These are phyloP conservation scores for Aphanomyces stellatus DNA, from an alignment of 352 stramenopile genomes.

Conservation along the genomic window DNA sequence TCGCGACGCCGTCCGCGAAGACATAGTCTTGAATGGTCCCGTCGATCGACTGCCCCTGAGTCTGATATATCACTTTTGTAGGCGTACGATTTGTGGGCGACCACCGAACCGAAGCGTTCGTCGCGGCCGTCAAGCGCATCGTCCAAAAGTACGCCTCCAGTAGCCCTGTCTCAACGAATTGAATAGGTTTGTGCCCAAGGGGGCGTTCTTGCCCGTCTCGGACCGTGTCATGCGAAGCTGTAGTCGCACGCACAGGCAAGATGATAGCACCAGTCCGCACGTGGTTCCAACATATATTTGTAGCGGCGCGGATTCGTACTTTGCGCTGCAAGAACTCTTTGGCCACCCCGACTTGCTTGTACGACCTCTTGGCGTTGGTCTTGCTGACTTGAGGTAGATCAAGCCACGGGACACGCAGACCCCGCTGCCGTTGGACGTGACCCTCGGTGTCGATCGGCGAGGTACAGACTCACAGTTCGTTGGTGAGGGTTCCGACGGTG, in stretches of 20 bases:
- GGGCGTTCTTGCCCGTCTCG: slow-evolving; percentile 36
- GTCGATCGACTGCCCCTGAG: neutral
- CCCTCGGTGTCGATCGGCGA: slow-evolving; percentile 36
- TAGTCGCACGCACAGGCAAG: slow-evolving; percentile 44
- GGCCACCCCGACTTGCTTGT: slow-evolving; percentile 44
- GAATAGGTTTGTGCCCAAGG: slow-evolving; percentile 11
- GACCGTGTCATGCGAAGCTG: slow-evolving; percentile 63
- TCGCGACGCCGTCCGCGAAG: slow-evolving; percentile 52
- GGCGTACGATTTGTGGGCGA: slow-evolving; percentile 63
- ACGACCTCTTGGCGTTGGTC: slow-evolving; percentile 7
- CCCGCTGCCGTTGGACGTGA: slow-evolving; percentile 46
- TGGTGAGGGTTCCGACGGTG: too few species aligned
- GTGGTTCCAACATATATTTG: neutral
- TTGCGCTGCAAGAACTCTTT: slow-evolving; percentile 63
- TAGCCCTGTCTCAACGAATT: slow-evolving; percentile 23
- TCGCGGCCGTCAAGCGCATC: slow-evolving; percentile 66
- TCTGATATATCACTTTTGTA: neutral
- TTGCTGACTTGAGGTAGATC: slow-evolving; percentile 25
- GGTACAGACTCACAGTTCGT: slow-evolving; percentile 32
- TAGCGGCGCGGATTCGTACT: slow-evolving; percentile 67
- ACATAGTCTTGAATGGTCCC: slow-evolving; percentile 52
- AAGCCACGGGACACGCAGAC: slow-evolving; percentile 37
- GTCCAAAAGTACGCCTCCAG: slow-evolving; percentile 24
- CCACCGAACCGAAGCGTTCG: slow-evolving; percentile 60
- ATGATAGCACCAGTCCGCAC: neutral